A percentile compares a stretch with the other conserved stretches of the same genome.
These are phyloP conservation scores for Sporisorium scitamineum DNA, from an alignment of 1,284 basidiomycete species.

Conservation along the genomic window DNA sequence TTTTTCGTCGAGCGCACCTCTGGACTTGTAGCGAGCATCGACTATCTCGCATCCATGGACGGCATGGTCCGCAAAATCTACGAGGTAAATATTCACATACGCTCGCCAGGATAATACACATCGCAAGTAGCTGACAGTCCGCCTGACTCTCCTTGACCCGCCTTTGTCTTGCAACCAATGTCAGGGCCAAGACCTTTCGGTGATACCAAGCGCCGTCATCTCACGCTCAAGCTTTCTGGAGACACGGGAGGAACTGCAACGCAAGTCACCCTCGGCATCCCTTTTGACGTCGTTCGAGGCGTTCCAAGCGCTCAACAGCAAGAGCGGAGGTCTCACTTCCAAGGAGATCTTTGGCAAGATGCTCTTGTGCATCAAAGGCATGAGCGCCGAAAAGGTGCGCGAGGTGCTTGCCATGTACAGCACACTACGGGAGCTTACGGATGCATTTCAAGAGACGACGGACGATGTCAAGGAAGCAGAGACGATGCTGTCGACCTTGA, in stretches of 20 bases:
- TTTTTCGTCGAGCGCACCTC: conserved; percentile 74
- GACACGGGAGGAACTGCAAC: conserved; percentile 69
- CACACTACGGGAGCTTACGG: conserved; percentile 71
- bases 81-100: conserved; percentile 15
- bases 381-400: conserved; percentile 73
- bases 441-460: conserved; percentile 66
- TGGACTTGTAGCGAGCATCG: conserved; percentile 72
- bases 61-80: conserved; percentile 70
- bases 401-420: conserved; percentile 72
- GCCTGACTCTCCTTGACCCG: not conserved
- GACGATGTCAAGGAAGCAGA: conserved; percentile 21
- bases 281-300: conserved; percentile 72
- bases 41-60: conserved; percentile 72
- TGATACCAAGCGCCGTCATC: conserved; percentile 71
- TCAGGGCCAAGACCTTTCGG: conserved; percentile 66
- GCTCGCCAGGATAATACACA: not conserved
- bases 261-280: conserved; percentile 55
- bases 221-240: conserved; percentile 69
- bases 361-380: conserved; percentile 73
- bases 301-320: conserved; percentile 73
- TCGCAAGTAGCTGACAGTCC: not conserved
- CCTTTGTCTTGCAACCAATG: not conserved
- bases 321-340: conserved; percentile 71
- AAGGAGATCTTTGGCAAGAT: conserved; percentile 73
- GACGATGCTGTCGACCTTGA: conserved; percentile 22